phyloP scores from a whole-genome alignment of 148 eudicot genomes.

The Vaccinium vitisidaea region DNA sequence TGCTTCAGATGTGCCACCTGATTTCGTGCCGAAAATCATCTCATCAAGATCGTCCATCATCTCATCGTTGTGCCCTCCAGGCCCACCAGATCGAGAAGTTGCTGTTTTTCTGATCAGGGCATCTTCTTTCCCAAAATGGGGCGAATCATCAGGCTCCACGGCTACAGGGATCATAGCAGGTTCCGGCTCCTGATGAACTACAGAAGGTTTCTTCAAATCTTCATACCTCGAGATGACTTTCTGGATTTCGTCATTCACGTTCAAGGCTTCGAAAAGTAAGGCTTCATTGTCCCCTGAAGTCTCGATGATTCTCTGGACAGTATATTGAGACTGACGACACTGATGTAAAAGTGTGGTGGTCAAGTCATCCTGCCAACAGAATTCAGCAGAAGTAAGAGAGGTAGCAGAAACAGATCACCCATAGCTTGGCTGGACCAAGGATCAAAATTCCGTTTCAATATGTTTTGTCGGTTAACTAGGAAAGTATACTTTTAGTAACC shows the following conservation, averaged over 20 bases:
- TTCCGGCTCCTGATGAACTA: constrained; percentile 50
- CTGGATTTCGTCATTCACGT: constrained; percentile 90
- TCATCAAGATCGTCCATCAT: constrained; percentile 97
- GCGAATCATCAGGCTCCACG: constrained; percentile 87
- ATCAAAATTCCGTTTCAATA: background rate
- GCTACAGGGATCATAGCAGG: constrained; percentile 94
- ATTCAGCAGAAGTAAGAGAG: background rate
- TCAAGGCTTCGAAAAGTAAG: constrained; percentile 89
- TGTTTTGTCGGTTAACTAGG: background rate
- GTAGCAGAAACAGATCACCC: background rate
- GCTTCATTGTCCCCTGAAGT: constrained; percentile 90
- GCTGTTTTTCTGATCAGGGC: constrained; percentile 59
- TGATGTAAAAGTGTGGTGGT: constrained; percentile 79
- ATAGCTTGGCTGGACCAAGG: background rate
- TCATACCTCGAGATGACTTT: constrained; percentile 76
- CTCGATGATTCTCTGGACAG: constrained; percentile 76
- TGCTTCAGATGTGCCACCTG: constrained; percentile 50
- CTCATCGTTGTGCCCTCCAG: constrained; percentile 64
- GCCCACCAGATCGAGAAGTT: constrained; percentile 39
- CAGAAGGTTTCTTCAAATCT: constrained; percentile 60
- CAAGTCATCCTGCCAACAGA: constrained; percentile 77
- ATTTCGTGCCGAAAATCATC: constrained; percentile 86
- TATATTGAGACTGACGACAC: constrained; percentile 71
- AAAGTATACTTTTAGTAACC: no score
- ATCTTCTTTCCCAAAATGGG: constrained; percentile 63